Evolutionary conservation across 2,329 filamentous ascomycete genomes (phyloP), one percentile per base, ranked within the genome.

Genomic region (Fusarium torreyae): DNA sequence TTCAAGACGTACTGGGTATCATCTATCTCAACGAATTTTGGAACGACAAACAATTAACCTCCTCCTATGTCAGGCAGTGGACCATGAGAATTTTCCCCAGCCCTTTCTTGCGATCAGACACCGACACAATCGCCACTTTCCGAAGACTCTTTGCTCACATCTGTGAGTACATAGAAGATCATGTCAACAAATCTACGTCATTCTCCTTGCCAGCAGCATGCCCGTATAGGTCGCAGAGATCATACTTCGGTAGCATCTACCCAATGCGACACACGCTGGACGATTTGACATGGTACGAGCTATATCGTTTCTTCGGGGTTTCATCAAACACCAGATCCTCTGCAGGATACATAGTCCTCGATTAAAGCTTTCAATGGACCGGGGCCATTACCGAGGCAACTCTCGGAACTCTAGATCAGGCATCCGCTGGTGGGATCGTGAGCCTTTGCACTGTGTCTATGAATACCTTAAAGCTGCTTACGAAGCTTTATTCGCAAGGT

Each of bases 401-500:
- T 6, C 10, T 22, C 4, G 6, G 6, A 10, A 6, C 20, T 43
- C 18, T 6, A 28, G 2, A n/a, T 9, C 38, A 22, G 26, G 10
- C 31, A 13, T 36, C 3, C 24, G 14, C 18, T 8, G 24, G 6
- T 17, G 22, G 46, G 56, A 61, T 9, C 11, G 20, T 2, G 24
- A 61, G 13, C 14, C 42, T 7, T 10, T 53, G 5, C 3, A 11
- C 9, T 64, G 59, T 36, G 56, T 69, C 9, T 20, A 53, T 7
- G n/a, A 45, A 14, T 69, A 70, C 7, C 22, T 54, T 5, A 18
- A 24, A 11, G 39, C 28, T 7, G 33, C 7, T 14, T 54, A 34
- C 15, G 44, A 15, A 6, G 40, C 40, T 10, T 15, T 54, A 13
- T 26, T 34, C 9, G 20, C 17, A 6, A 20, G 34, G 4, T 36